Evolutionary conservation across 2,329 filamentous ascomycete species (phyloP).

Genomic region (Leptographium wingfieldii): DNA sequence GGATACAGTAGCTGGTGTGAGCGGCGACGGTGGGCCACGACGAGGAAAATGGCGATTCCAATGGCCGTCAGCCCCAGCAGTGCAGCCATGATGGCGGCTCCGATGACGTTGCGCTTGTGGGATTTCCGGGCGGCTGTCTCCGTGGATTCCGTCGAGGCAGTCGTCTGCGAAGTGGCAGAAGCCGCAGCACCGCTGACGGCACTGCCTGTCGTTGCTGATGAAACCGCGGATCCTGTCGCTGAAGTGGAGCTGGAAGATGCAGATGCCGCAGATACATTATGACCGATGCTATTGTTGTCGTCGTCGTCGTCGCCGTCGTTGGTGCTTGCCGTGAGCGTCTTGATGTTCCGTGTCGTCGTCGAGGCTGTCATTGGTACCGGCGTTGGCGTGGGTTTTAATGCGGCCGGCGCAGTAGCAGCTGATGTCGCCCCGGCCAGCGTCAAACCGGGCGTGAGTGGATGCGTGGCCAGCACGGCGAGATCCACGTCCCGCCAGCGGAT

Average conservation of each 20-base stretch:
- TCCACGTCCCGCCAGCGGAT: slow-evolving; percentile 25
- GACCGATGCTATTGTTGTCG: no score
- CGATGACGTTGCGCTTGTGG: background rate
- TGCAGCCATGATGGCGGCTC: background rate
- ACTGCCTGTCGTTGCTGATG: background rate
- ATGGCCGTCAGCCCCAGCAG: background rate
- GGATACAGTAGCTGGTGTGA: no score
- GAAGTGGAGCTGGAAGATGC: no score
- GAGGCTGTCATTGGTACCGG: background rate
- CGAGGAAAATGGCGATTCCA: background rate
- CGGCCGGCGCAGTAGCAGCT: background rate
- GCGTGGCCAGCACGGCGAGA: slow-evolving; percentile 21
- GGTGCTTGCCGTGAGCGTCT: background rate
- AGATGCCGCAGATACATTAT: no score
- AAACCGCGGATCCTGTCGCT: no score
- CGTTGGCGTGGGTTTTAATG: background rate
- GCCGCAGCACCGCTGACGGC: background rate
- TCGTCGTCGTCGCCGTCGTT: background rate
- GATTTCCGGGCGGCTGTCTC: background rate
- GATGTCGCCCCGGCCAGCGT: slow-evolving; percentile 9
- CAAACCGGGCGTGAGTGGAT: slow-evolving; percentile 23
- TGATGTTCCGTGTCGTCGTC: background rate
- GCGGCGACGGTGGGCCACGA: background rate
- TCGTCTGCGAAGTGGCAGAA: background rate
- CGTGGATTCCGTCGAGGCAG: background rate